A percentile compares a stretch with the other conserved stretches of the same genome.
Evolutionary conservation across 2,329 filamentous ascomycete genomes (phyloP).

Genomic region (Chaetomiaceae sp.): DNA sequence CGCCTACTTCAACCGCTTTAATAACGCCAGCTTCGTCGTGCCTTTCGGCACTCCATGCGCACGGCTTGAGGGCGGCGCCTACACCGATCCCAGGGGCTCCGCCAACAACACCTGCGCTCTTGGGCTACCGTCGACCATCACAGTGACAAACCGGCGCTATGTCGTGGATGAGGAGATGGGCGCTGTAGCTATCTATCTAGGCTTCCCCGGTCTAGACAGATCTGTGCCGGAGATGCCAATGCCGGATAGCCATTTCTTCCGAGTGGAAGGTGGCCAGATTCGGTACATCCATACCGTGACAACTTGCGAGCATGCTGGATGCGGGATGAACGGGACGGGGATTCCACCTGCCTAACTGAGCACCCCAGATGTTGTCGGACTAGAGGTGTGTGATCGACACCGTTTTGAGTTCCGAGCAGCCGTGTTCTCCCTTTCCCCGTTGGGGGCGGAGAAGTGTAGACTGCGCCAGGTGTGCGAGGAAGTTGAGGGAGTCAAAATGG

Average conservation of each 20-base stretch:
- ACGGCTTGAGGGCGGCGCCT: conserved; percentile 29
- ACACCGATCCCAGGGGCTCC: conserved; percentile 17
- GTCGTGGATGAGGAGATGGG: conserved; percentile 29
- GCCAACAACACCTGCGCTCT: conserved; percentile 21
- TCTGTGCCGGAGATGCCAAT: conserved; percentile 15
- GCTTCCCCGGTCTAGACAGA: conserved; percentile 27
- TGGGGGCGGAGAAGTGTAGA: background rate
- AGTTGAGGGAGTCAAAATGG: too few species aligned
- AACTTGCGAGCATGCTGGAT: conserved; percentile 25
- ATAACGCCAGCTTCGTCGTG: conserved; percentile 20
- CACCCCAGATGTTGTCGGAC: background rate
- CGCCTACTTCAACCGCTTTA: conserved; percentile 28
- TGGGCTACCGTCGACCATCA: conserved; percentile 23
- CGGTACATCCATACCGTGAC: conserved; percentile 28
- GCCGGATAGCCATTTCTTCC: conserved; percentile 29
- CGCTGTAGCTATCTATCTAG: conserved; percentile 25
- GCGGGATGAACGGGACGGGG: conserved; percentile 21
- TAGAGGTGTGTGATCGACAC: background rate
- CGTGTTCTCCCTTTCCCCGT: background rate
- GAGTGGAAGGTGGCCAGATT: conserved; percentile 26
- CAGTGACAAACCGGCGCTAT: conserved; percentile 28
- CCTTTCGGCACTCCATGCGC: conserved; percentile 26
- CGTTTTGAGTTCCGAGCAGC: background rate
- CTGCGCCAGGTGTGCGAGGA: too few species aligned
- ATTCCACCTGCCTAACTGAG: background rate